Evolutionary conservation across 179 eudicot species (phyloP).

Genomic region (Amaranthus tricolor): DNA sequence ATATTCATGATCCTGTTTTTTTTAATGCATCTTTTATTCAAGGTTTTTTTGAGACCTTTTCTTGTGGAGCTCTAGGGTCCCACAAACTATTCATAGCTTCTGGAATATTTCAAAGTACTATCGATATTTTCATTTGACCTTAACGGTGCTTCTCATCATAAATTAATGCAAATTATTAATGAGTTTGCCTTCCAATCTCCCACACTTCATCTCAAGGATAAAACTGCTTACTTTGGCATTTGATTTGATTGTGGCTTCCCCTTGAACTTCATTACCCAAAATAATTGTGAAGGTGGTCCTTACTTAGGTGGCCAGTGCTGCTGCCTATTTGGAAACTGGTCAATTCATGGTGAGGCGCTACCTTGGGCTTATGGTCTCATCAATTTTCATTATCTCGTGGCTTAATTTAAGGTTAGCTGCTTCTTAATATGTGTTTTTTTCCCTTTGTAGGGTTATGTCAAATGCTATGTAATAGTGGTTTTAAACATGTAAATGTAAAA

Average conservation of each 20-base stretch:
- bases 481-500: background rate
- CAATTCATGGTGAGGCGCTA: constrained; percentile 47
- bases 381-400: constrained; percentile 78
- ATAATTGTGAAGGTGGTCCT: constrained; percentile 11
- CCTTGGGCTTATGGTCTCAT: constrained; percentile 62
- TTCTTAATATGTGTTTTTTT: background rate
- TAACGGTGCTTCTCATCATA: background rate
- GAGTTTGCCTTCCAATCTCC: background rate
- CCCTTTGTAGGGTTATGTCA: background rate
- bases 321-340: constrained; percentile 81
- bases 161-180: background rate
- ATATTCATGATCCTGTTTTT: background rate
- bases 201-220: background rate
- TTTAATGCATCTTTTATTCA: background rate
- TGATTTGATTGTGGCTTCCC: background rate
- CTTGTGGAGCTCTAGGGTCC: background rate
- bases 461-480: background rate
- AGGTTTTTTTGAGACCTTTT: background rate
- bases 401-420: constrained; percentile 78
- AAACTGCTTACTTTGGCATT: background rate
- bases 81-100: background rate
- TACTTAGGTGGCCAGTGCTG: constrained; percentile 78
- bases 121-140: background rate
- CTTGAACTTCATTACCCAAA: background rate
- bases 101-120: background rate